Conservation (phyloP, 1,284 basidiomycete species). For the Ustilago sp. region DNA sequence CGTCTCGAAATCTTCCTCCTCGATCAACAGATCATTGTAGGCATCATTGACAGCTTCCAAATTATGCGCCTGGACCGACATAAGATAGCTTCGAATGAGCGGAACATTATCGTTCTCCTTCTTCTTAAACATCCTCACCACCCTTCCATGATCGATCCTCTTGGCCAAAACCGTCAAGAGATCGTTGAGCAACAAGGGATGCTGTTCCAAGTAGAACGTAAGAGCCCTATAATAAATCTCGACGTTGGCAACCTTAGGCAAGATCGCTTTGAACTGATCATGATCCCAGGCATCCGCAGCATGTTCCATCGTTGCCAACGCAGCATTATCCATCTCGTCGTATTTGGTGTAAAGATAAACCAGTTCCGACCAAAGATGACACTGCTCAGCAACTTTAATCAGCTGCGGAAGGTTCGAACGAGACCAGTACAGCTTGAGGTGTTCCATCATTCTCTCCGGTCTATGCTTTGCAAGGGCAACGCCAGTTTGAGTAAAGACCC, state of each 20-base stretch:
- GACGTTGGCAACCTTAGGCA: conserved; percentile 83
- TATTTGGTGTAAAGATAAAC: conserved; percentile 99
- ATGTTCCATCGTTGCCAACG: conserved; percentile 96
- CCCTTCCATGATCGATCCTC: conserved; percentile 92
- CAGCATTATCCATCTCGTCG: conserved; percentile 95
- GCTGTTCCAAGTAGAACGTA: conserved; percentile 81
- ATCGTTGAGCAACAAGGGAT: conserved; percentile 92
- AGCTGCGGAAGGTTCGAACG: conserved; percentile 97
- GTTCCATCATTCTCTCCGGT: conserved; percentile 98
- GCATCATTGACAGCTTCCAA: conserved; percentile 97
- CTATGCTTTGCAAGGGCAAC: conserved; percentile 96
- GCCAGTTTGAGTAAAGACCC: conserved; percentile 89
- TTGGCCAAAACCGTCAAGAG: conserved; percentile 90
- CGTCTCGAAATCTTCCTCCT: conserved; percentile 98
- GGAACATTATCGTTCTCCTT: conserved; percentile 93
- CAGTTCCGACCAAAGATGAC: conserved; percentile 98
- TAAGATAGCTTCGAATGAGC: conserved; percentile 93
- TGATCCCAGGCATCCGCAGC: conserved; percentile 98
- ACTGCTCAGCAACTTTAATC: conserved; percentile 92
- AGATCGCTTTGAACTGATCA: conserved; percentile 81
- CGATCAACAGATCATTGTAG: conserved; percentile 94
- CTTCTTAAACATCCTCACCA: conserved; percentile 88
- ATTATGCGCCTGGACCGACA: conserved; percentile 95
- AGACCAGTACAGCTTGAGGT: conserved; percentile 95
- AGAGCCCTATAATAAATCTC: conserved; percentile 92